Conservation (phyloP, 495 filamentous ascomycete genomes). For the Venustampulla echinocandica region DNA sequence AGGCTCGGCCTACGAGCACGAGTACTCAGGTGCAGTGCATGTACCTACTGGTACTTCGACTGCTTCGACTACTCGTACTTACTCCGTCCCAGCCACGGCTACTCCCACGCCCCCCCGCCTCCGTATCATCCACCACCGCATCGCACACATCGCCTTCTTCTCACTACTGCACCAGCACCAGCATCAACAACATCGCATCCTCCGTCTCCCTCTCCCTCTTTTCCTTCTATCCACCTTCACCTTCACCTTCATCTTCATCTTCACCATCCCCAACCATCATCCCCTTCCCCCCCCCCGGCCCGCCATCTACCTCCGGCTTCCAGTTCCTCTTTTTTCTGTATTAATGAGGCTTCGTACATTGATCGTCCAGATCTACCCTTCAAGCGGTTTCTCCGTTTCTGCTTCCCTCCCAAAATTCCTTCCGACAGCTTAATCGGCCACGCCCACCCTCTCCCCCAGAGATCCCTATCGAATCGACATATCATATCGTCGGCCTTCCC, state of each 20-base stretch:
- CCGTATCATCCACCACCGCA: no score
- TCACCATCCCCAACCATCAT: constrained; percentile 23
- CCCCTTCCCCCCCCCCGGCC: constrained; percentile 26
- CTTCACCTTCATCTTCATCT: constrained; percentile 16
- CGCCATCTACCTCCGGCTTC: constrained; percentile 26
- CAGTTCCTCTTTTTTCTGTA: constrained; percentile 37
- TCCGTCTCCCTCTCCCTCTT: constrained; percentile 18
- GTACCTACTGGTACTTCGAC: no score
- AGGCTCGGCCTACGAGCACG: no score
- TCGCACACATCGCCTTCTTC: no score
- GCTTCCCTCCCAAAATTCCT: background rate
- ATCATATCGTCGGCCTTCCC: no score
- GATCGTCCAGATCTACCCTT: constrained; percentile 16
- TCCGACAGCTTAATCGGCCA: constrained; percentile 19
- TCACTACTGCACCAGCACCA: constrained; percentile 19
- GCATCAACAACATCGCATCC: constrained; percentile 25
- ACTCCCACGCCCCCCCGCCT: no score
- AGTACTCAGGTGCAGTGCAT: no score
- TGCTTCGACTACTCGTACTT: no score
- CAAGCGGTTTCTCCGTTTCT: constrained; percentile 5
- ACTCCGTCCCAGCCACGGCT: no score
- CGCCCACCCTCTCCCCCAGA: no score
- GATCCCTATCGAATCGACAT: constrained; percentile 20
- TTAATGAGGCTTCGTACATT: constrained; percentile 52
- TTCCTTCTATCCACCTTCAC: constrained; percentile 4